These are phyloP conservation scores for Colletotrichum falcatum DNA, from an alignment of 2,329 filamentous ascomycete species.

Conservation along the genomic window DNA sequence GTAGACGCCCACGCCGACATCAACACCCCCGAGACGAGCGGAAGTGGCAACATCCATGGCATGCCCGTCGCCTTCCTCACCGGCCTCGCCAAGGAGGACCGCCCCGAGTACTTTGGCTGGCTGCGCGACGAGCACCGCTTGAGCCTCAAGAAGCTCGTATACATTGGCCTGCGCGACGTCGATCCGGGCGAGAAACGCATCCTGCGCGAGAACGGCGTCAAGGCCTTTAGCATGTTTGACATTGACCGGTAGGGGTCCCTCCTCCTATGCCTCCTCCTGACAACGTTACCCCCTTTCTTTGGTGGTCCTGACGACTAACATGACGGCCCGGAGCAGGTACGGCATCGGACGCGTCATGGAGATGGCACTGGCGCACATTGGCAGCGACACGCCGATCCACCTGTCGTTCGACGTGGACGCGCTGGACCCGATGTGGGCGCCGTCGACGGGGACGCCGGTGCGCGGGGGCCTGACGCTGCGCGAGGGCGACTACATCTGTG, in stretches of 20 bases:
- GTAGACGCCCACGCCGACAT: constrained; percentile 98
- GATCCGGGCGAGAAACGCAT: constrained; percentile 95
- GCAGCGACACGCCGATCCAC: constrained; percentile 94
- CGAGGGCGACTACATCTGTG: constrained; percentile 97
- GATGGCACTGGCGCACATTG: constrained; percentile 97
- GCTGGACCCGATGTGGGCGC: constrained; percentile 94
- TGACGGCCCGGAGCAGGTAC: constrained; percentile 60
- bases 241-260: constrained; percentile 78
- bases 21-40: constrained; percentile 92
- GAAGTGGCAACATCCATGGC: constrained; percentile 94
- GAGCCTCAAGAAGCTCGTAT: constrained; percentile 88
- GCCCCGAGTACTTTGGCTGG: constrained; percentile 91
- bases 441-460: constrained; percentile 94
- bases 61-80: constrained; percentile 97
- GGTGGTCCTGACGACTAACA: too few species aligned
- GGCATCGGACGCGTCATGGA: constrained; percentile 97
- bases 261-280: neutral
- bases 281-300: too few species aligned
- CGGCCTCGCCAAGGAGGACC: constrained; percentile 81
- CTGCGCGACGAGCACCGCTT: constrained; percentile 77
- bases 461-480: constrained; percentile 91
- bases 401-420: constrained; percentile 98
- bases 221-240: constrained; percentile 98
- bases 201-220: constrained; percentile 87
- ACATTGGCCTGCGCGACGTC: constrained; percentile 94